phyloP scores from a whole-genome alignment of 2,329 filamentous ascomycete species.

The Didymosphaeria variabile region DNA sequence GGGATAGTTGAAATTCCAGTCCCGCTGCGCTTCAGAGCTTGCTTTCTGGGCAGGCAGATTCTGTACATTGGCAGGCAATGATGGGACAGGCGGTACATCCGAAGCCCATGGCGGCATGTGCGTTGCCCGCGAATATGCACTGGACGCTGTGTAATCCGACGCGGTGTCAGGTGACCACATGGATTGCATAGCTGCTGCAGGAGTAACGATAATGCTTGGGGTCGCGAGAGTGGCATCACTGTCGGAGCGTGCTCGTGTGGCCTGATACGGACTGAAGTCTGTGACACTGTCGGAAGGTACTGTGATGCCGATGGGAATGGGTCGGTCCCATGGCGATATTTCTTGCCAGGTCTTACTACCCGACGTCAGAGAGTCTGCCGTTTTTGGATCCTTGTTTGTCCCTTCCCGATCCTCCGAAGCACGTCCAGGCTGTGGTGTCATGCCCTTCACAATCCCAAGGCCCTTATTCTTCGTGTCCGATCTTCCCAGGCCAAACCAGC shows the following conservation, averaged over 20 bases:
- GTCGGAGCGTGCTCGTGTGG: conserved; percentile 47
- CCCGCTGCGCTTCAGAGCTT: conserved; percentile 12
- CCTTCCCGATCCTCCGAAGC: conserved; percentile 9
- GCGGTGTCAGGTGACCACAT: conserved; percentile 69
- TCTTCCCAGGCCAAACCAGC: conserved; percentile 42
- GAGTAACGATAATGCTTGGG: conserved; percentile 63
- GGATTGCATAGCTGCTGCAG: conserved; percentile 59
- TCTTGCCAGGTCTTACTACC: conserved; percentile 53
- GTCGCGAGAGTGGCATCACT: conserved; percentile 52
- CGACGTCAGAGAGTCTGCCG: conserved; percentile 40
- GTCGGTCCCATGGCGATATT: conserved; percentile 73
- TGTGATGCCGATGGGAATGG: conserved; percentile 76
- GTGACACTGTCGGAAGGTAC: conserved; percentile 65
- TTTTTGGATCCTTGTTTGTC: conserved; percentile 34
- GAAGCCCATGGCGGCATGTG: conserved; percentile 37
- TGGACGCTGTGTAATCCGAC: conserved; percentile 64
- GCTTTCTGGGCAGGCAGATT: conserved; percentile 19
- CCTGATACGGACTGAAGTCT: conserved; percentile 46
- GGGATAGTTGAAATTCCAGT: conserved; percentile 10
- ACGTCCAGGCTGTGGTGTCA: conserved; percentile 39
- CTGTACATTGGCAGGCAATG: conserved; percentile 37
- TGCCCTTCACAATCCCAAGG: conserved; percentile 45
- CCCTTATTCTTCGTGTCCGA: conserved; percentile 42
- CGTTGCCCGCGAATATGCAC: conserved; percentile 68
- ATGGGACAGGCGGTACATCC: conserved; percentile 62